A percentile compares a stretch with the other conserved stretches of the same genome.
These are phyloP conservation scores for Phytophthora pinifolia DNA, from an alignment of 352 stramenopile genomes.

Conservation along the genomic window DNA sequence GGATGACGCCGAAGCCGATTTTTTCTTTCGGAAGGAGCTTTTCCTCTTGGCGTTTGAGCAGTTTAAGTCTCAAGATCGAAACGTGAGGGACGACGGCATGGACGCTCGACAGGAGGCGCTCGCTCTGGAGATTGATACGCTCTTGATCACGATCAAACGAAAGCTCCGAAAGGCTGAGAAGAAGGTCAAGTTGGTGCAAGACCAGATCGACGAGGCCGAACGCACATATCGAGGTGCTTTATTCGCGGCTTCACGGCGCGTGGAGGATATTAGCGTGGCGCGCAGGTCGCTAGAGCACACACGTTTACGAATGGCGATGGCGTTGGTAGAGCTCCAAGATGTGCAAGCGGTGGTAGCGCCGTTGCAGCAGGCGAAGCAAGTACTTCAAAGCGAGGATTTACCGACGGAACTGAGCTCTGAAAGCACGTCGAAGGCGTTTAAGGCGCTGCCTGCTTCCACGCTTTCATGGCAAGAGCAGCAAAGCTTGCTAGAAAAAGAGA, in stretches of 20 bases:
- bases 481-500: conserved; percentile 24
- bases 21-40: conserved; percentile 51
- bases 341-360: conserved; percentile 17
- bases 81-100: neutral
- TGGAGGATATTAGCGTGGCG: conserved; percentile 34
- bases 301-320: conserved; percentile 32
- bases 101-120: conserved; percentile 10
- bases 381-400: conserved; percentile 12
- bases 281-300: conserved; percentile 37
- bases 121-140: conserved; percentile 9
- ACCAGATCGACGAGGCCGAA: conserved; percentile 33
- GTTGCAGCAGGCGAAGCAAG: conserved; percentile 22
- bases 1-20: conserved; percentile 39
- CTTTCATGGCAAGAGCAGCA: too few species aligned
- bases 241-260: conserved; percentile 3
- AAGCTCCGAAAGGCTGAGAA: conserved; percentile 63
- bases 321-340: conserved; percentile 43
- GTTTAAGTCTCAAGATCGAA: neutral
- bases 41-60: conserved; percentile 39
- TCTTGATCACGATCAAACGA: conserved; percentile 32
- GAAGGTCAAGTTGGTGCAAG: conserved; percentile 36
- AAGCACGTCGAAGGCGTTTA: neutral
- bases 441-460: too few species aligned
- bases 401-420: neutral
- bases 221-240: conserved; percentile 33